A percentile compares a stretch with the other conserved stretches of the same genome.
Conservation (phyloP, 1,284 basidiomycete species). For the Moesziomyces sp. region DNA sequence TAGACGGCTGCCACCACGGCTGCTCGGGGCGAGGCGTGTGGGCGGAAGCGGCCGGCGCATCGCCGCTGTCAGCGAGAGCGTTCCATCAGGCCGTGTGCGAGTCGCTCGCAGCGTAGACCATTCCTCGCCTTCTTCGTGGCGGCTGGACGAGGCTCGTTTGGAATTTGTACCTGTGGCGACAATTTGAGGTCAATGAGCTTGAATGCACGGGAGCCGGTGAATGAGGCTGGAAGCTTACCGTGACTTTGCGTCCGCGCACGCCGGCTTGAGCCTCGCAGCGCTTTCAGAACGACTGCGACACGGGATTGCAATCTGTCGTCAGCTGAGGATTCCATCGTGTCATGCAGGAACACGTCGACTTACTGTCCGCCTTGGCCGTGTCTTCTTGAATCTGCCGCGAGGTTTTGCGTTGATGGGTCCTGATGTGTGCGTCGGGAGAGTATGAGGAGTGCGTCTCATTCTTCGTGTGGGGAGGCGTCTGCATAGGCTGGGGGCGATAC, state of each 20-base stretch:
- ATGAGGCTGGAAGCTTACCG: constrained; percentile 5
- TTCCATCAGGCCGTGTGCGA: constrained; percentile 16
- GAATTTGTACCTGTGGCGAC: background rate
- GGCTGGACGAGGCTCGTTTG: background rate
- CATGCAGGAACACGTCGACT: background rate
- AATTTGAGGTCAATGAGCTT: too few species aligned
- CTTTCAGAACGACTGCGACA: constrained; percentile 17
- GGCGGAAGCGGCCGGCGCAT: constrained; percentile 24
- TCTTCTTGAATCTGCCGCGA: constrained; percentile 12
- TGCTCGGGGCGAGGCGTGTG: constrained; percentile 15
- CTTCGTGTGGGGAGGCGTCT: too few species aligned
- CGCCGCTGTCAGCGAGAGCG: constrained; percentile 21
- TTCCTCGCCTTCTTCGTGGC: constrained; percentile 16
- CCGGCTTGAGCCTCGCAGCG: constrained; percentile 17
- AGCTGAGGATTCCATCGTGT: background rate
- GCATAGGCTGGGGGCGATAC: too few species aligned
- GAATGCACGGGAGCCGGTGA: background rate
- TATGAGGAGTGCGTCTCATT: too few species aligned
- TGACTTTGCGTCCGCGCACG: constrained; percentile 1
- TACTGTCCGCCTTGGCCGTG: constrained; percentile 28
- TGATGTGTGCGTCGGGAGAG: too few species aligned
- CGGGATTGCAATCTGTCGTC: too few species aligned
- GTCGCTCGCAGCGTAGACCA: constrained; percentile 41
- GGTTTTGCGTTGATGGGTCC: background rate
- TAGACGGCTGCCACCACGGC: constrained; percentile 17